These are phyloP conservation scores for Neurospora pannonica DNA, from an alignment of 495 filamentous ascomycete genomes.

Conservation along the genomic window DNA sequence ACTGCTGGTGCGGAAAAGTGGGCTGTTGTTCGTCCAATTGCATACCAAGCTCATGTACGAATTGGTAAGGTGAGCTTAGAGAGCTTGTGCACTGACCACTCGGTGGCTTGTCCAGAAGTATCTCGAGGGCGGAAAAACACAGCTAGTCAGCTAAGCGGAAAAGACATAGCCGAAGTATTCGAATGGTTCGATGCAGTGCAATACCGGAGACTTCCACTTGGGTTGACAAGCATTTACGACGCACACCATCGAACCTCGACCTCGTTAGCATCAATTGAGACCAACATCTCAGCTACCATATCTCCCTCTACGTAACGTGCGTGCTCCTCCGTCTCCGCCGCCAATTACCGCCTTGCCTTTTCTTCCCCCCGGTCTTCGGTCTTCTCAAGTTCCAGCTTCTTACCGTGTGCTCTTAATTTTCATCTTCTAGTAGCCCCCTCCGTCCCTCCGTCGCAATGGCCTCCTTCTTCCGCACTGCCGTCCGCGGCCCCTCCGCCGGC, in stretches of 20 bases:
- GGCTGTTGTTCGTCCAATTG: neutral
- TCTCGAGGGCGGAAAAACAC: conserved; percentile 4
- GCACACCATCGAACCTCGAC: conserved; percentile 9
- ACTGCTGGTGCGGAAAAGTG: neutral
- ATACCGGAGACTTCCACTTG: conserved; percentile 12
- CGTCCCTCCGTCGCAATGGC: conserved; percentile 37
- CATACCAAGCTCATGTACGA: neutral
- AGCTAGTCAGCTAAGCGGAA: conserved; percentile 15
- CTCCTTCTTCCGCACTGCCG: conserved; percentile 60
- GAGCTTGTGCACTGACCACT: neutral
- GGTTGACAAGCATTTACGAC: conserved; percentile 2
- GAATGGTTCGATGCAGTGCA: conserved; percentile 24
- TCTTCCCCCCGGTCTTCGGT: conserved; percentile 5
- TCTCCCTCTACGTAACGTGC: conserved; percentile 13
- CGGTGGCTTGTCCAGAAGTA: neutral
- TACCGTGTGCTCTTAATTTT: conserved; percentile 7
- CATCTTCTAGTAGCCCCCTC: conserved; percentile 2
- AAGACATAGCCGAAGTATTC: conserved; percentile 9
- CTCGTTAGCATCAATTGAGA: conserved; percentile 15
- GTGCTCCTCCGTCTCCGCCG: conserved; percentile 8
- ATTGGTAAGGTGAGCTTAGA: neutral
- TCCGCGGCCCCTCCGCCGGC: conserved; percentile 56
- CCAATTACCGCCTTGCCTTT: conserved; percentile 13
- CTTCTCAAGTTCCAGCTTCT: conserved; percentile 2
- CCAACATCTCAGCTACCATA: conserved; percentile 11